A percentile compares a stretch with the other conserved stretches of the same genome.
These are phyloP conservation scores for Plasmodium vinckei DNA, from an alignment of 169 alveolate species.

Conservation along the genomic window DNA sequence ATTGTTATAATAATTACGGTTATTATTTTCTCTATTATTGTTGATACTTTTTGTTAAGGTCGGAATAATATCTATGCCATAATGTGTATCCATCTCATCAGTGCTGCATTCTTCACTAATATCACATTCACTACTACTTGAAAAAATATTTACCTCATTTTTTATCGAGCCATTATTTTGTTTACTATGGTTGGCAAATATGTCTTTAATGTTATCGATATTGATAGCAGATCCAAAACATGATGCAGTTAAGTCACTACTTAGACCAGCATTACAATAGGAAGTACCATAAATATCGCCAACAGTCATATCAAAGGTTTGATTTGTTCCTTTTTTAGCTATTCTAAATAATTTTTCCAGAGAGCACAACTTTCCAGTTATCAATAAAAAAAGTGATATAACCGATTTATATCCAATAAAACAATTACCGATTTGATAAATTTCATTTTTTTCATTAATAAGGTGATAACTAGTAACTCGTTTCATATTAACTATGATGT, in stretches of 20 bases:
- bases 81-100: neutral
- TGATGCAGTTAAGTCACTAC: slow-evolving; percentile 46
- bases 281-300: slow-evolving; percentile 62
- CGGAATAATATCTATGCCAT: neutral
- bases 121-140: neutral
- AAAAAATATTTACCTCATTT: neutral
- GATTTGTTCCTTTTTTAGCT: slow-evolving; percentile 32
- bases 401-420: slow-evolving; percentile 35
- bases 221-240: slow-evolving; percentile 54
- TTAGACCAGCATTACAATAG: slow-evolving; percentile 45
- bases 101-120: neutral
- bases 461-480: slow-evolving; percentile 43
- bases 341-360: slow-evolving; percentile 30
- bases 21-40: neutral
- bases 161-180: neutral
- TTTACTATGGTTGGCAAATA: neutral
- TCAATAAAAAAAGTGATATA: slow-evolving; percentile 18
- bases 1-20: too few species aligned
- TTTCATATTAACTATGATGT: slow-evolving; percentile 40
- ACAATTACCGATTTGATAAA: slow-evolving; percentile 26
- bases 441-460: slow-evolving; percentile 20
- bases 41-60: neutral
- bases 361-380: slow-evolving; percentile 37
- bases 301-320: slow-evolving; percentile 65
- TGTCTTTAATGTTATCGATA: slow-evolving; percentile 3